Conservation (phyloP, 495 filamentous ascomycete species). For the Alectoria sarmentosa region DNA sequence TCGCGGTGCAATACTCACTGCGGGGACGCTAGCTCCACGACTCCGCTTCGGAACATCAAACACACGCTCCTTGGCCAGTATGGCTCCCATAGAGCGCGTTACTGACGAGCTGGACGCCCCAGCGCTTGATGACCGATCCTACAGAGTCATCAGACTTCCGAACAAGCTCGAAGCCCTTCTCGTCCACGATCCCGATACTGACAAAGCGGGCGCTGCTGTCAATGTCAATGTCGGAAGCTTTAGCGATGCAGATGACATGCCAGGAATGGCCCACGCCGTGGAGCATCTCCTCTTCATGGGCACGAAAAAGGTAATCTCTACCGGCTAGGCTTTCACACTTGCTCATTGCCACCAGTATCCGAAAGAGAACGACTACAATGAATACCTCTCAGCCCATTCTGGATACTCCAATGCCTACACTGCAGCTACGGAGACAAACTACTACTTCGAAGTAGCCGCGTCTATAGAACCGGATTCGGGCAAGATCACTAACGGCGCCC, state of each 20-base stretch:
- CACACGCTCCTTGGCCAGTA: slow-evolving; percentile 31
- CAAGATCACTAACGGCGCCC: slow-evolving; percentile 33
- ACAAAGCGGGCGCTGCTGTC: slow-evolving; percentile 92
- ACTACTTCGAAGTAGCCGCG: slow-evolving; percentile 92
- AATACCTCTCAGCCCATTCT: slow-evolving; percentile 82
- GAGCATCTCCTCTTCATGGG: slow-evolving; percentile 98
- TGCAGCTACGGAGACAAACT: slow-evolving; percentile 89
- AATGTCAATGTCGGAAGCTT: slow-evolving; percentile 97
- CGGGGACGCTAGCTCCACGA: background rate
- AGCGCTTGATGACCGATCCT: slow-evolving; percentile 78
- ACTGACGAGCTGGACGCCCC: slow-evolving; percentile 81
- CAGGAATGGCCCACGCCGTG: slow-evolving; percentile 87
- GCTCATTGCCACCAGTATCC: slow-evolving; percentile 55
- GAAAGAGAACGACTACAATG: slow-evolving; percentile 90
- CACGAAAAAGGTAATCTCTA: slow-evolving; percentile 70
- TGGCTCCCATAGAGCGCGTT: slow-evolving; percentile 56
- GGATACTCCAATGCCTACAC: slow-evolving; percentile 95
- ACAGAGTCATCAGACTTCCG: slow-evolving; percentile 75
- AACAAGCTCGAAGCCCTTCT: slow-evolving; percentile 92
- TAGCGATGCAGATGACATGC: slow-evolving; percentile 83
- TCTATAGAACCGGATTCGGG: slow-evolving; percentile 39
- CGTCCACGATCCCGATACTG: slow-evolving; percentile 90
- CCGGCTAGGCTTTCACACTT: background rate
- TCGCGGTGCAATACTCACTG: background rate
- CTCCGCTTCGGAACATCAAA: background rate